Base-by-base conservation (phyloP, 306 rosid species). In the Cucurbita ficifolia region DNA sequence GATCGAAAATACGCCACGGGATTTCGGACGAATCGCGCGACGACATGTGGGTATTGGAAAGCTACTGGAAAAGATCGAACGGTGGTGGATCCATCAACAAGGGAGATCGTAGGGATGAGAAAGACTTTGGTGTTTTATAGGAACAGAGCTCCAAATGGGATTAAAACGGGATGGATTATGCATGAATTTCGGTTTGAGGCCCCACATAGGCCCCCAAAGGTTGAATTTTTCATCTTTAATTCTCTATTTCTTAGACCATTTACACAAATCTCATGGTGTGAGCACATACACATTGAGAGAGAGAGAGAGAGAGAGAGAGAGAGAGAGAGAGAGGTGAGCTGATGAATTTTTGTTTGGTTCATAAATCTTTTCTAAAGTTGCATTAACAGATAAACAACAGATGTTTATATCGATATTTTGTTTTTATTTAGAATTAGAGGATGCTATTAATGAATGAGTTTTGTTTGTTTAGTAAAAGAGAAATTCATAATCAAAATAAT, bases 171-270 rank as follows among this genome's bases (percentile, higher is more conserved):
- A 36, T 94, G 98, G 98, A 94, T 94, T 70, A 95, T 95, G 99
- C 99, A 95, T 45, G 99, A 95, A 84, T 95, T 91, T 82, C 88
- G 99, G 5, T 77, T 95, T 73, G 99, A 95, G 87, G 88, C 99
- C 82, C 97, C 96, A 83, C 97, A 95, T 72, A 82, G 86, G 92
- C 97, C 96, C 46, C 99, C 99, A 21, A 95, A 94, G 99, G 99
- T 94, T 55, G 1, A 16, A 65, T 39, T 53, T 43, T 76, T 35
- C 29, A 5, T 38, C 24, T 21, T 45, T 46, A 5, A 8, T 71
- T 48, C 4, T 56, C 22, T 10, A 8, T 10, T 13, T 19, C 12
- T 74, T 18, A 69, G 43, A 4, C 13, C 29, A 63, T 24, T 65
- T 43, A 43, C 11, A 65, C 49, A 10, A 43, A 39, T 36, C 17